Evolutionary conservation across 352 stramenopile species (phyloP).

Genomic region (Pseudoperonospora humuli): DNA sequence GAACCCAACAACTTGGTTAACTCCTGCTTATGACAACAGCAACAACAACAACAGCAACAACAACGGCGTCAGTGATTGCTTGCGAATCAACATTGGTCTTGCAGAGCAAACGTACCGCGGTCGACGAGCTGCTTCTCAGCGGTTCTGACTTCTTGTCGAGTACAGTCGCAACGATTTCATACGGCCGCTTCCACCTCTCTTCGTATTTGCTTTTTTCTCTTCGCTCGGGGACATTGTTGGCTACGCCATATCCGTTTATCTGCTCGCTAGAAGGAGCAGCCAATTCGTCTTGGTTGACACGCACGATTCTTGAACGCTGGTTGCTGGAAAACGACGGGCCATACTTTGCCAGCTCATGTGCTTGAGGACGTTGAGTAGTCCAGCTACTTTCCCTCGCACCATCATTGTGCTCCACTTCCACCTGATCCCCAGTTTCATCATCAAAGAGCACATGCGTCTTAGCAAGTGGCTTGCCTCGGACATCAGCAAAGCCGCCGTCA

Average conservation of each 20-base stretch:
- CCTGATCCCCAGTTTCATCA: constrained; percentile 18
- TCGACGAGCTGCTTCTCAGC: background rate
- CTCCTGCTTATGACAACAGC: constrained; percentile 12
- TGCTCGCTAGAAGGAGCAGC: background rate
- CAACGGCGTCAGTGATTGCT: constrained; percentile 1
- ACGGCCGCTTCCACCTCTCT: constrained; percentile 73
- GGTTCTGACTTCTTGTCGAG: constrained; percentile 21
- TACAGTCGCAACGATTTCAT: constrained; percentile 66
- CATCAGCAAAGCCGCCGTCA: background rate
- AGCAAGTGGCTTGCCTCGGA: constrained; percentile 10
- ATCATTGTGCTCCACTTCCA: constrained; percentile 7
- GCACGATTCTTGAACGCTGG: background rate
- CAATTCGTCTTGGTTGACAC: background rate
- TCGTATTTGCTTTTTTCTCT: constrained; percentile 31
- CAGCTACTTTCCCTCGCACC: background rate
- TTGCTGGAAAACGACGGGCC: constrained; percentile 27
- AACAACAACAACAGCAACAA: constrained; percentile 2
- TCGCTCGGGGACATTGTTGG: constrained; percentile 1
- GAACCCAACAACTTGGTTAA: constrained; percentile 20
- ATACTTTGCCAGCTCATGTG: constrained; percentile 47
- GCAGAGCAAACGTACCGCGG: constrained; percentile 10
- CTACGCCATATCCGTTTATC: background rate
- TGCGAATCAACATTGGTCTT: background rate
- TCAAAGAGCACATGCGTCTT: constrained; percentile 42
- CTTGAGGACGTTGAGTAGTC: constrained; percentile 1